Base-by-base conservation (phyloP, 148 eudicot species). In the Chenopodium berlandieri region DNA sequence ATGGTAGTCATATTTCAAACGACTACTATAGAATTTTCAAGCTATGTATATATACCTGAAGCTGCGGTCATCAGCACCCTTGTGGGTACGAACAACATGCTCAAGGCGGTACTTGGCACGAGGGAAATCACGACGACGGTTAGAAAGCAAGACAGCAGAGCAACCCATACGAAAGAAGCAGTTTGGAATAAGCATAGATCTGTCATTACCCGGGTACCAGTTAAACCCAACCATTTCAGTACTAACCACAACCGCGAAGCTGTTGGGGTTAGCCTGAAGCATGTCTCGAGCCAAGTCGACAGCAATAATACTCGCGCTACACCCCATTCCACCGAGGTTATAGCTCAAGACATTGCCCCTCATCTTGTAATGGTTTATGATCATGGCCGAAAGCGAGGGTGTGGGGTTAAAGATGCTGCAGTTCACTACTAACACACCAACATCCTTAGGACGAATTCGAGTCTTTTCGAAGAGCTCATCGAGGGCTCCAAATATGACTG, bases 351-450 rank as follows among this genome's bases (percentile, higher is more conserved):
- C 90, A 78, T 96, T 96, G 0, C 98, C 99, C 71, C 99, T 87
- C 99, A 96, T 92, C 78, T 96, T 96, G 80, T 96, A 96, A 80
- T 92, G 98, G 74, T 96, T 96, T 54, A 96, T 96, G 31, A 96
- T 89, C 99, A 96, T 96, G 66, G 99, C 98, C 2, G 99, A 96
- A 1, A 96, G 90, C 1, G 99, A 96, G 0, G 99, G 99, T 1
- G 99, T 96, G 0, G 99, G 99, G 87, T 94, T 96, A 86, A 96
- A 96, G 17, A 94, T 90, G 89, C 99, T 96, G 90, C 99, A 96
- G 83, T 96, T 96, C n/a, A 96, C 97, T 8, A 96, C 98, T 30
- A 96, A 90, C 20, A 96, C 82, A 0, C 99, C 99, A 0, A 96
- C 89, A 74, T 96, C 99, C 67, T 96, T 96, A 0, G 99, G 91